phyloP scores from a whole-genome alignment of 2,329 filamentous ascomycete genomes.

The Colletotrichum sp. region DNA sequence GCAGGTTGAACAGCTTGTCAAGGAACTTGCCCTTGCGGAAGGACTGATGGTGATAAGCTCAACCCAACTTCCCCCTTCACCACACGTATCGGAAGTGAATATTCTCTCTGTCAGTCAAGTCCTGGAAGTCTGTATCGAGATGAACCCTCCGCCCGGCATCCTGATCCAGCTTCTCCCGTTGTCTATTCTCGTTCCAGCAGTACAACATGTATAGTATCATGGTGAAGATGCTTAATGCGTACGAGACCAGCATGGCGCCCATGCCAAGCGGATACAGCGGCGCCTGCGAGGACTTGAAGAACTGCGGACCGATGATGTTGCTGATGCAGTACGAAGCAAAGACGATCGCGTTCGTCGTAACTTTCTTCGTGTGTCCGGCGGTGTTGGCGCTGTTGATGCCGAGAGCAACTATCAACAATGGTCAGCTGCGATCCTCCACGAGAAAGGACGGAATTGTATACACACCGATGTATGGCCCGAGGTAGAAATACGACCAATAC shows the following conservation, averaged over 20 bases:
- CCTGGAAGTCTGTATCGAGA: not conserved
- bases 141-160: not conserved
- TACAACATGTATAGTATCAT: not conserved
- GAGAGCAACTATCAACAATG: not conserved
- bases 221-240: conserved; percentile 18
- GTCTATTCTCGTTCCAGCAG: not conserved
- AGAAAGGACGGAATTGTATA: not conserved
- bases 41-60: fast-evolving
- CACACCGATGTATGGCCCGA: not conserved
- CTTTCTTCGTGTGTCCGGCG: not conserved
- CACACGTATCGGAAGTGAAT: not conserved
- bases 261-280: conserved; percentile 32
- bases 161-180: not conserved
- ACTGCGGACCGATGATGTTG: conserved; percentile 34
- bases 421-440: not conserved
- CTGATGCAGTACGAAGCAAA: conserved; percentile 20
- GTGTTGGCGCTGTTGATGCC: not conserved
- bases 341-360: not conserved
- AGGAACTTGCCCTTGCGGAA: no score
- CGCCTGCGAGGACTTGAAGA: conserved; percentile 29
- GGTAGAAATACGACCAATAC: not conserved
- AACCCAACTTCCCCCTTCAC: fast-evolving
- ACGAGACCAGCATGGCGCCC: conserved; percentile 28
- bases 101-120: not conserved
- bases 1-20: no score